Conservation (phyloP, 2,329 filamentous ascomycete genomes). For the Hypoxylon sp. region DNA sequence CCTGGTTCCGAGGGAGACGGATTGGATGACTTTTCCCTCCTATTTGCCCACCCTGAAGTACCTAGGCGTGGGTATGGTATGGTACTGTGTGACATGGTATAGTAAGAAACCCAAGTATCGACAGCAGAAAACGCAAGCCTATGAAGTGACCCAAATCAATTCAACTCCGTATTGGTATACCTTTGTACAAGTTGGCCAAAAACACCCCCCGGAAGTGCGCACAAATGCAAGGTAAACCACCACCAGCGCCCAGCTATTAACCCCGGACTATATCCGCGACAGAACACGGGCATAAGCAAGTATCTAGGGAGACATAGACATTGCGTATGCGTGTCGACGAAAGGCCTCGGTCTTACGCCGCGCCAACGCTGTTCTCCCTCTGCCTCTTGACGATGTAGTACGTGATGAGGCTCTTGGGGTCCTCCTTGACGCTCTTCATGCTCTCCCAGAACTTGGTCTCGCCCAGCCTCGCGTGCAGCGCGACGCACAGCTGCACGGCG, state of each 20-base stretch:
- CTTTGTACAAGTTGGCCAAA: neutral
- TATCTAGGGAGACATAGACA: neutral
- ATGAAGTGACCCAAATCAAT: neutral
- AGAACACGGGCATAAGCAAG: slow-evolving; percentile 1
- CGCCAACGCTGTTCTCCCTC: slow-evolving; percentile 59
- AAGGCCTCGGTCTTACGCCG: slow-evolving; percentile 10
- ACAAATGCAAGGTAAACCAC: slow-evolving; percentile 8
- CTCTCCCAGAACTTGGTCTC: slow-evolving; percentile 75
- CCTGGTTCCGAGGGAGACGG: neutral
- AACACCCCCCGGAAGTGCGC: neutral
- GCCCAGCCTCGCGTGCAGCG: slow-evolving; percentile 73
- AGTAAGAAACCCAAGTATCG: neutral
- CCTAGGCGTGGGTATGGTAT: neutral
- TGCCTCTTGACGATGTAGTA: slow-evolving; percentile 83
- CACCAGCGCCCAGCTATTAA: slow-evolving; percentile 16
- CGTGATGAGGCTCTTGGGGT: slow-evolving; percentile 80
- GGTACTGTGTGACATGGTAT: too few relatives aligned
- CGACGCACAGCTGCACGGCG: slow-evolving; percentile 82
- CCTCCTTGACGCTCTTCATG: slow-evolving; percentile 74
- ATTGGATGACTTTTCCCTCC: too few relatives aligned
- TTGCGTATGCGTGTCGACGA: too few relatives aligned
- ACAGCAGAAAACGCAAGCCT: neutral
- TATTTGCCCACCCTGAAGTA: neutral
- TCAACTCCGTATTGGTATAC: neutral
- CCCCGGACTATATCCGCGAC: neutral